Conservation (phyloP, 2,329 filamentous ascomycete species). For the Exophiala xenobiotica region DNA sequence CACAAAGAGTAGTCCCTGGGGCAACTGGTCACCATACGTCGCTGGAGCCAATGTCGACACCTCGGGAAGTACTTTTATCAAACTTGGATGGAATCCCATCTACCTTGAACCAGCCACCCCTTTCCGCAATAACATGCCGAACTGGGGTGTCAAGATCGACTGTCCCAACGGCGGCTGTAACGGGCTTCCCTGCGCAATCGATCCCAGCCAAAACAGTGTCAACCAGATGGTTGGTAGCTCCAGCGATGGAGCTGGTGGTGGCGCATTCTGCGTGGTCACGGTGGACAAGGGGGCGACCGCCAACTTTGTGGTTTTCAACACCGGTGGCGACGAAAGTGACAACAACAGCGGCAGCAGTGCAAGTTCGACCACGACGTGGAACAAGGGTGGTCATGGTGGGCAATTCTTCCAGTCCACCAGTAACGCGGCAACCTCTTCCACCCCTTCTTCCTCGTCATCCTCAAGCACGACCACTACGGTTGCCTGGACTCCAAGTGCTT, state of each 20-base stretch:
- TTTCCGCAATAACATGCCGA: conserved; percentile 59
- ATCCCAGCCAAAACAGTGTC: conserved; percentile 57
- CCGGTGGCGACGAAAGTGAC: conserved; percentile 39
- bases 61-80: conserved; percentile 68
- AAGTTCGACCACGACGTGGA: not conserved
- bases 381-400: conserved; percentile 17
- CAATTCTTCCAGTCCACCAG: conserved; percentile 6
- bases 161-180: conserved; percentile 67
- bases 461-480: conserved; percentile 23
- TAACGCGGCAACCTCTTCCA: conserved; percentile 21
- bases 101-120: conserved; percentile 56
- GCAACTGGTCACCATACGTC: conserved; percentile 77
- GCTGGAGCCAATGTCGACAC: conserved; percentile 70
- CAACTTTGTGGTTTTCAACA: conserved; percentile 63
- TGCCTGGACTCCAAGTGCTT: conserved; percentile 20
- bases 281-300: conserved; percentile 66
- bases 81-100: conserved; percentile 76
- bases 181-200: conserved; percentile 72
- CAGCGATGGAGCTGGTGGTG: conserved; percentile 64
- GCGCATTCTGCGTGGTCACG: conserved; percentile 74
- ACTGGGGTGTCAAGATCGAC: conserved; percentile 68
- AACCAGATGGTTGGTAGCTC: conserved; percentile 60
- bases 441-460: conserved; percentile 32
- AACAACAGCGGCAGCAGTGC: conserved; percentile 3
- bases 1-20: conserved; percentile 58